phyloP scores from a whole-genome alignment of 805 yeast species.

The Kodamaea neixiangensis region DNA sequence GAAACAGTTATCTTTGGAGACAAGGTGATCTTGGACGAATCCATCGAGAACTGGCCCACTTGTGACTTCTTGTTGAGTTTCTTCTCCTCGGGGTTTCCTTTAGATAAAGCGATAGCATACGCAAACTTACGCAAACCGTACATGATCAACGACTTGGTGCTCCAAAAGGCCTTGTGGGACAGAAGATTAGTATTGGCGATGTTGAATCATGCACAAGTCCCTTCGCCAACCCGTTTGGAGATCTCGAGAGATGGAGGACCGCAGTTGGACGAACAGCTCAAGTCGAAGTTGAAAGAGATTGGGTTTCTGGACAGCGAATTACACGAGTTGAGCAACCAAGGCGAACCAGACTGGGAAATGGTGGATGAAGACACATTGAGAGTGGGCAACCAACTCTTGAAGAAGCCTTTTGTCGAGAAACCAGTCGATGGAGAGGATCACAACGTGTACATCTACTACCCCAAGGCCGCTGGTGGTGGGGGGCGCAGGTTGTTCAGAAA shows the following conservation, averaged over 20 bases:
- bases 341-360: conserved; percentile 86
- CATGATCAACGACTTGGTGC: conserved; percentile 79
- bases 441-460: conserved; percentile 90
- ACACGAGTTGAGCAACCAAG: conserved; percentile 59
- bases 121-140: conserved; percentile 89
- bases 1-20: conserved; percentile 97
- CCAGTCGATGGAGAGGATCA: conserved; percentile 99
- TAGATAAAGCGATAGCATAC: conserved; percentile 91
- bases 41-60: conserved; percentile 97
- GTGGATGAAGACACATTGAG: conserved; percentile 73
- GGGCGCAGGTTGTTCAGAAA: conserved; percentile 93
- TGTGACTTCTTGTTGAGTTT: conserved; percentile 94
- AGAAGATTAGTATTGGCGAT: conserved; percentile 82
- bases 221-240: conserved; percentile 86
- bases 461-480: conserved; percentile 91
- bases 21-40: conserved; percentile 91
- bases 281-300: conserved; percentile 44
- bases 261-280: conserved; percentile 60
- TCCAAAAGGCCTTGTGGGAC: conserved; percentile 98
- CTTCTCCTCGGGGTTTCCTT: conserved; percentile 94
- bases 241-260: conserved; percentile 98
- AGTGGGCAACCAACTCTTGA: conserved; percentile 70
- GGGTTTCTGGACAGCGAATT: conserved; percentile 49
- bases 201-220: conserved; percentile 78
- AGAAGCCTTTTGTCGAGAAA: conserved; percentile 94